Conservation (phyloP, 176 grass and related monocot genomes). For the Neostapfia colusana region DNA sequence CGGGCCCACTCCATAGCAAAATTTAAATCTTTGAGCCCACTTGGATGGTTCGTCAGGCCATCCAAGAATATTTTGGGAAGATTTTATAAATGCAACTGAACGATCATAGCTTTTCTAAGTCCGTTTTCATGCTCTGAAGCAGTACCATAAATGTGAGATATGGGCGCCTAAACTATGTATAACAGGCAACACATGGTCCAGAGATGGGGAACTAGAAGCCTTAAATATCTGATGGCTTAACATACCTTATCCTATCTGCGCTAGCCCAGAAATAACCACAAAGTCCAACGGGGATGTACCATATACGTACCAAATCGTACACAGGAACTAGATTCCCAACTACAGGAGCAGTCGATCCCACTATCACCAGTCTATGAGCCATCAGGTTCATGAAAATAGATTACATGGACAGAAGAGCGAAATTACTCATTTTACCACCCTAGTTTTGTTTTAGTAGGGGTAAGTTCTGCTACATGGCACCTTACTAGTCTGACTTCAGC, state of each 20-base stretch:
- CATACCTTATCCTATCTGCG: conserved; percentile 28
- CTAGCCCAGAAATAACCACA: conserved; percentile 19
- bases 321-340: conserved; percentile 35
- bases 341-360: conserved; percentile 28
- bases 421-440: neutral
- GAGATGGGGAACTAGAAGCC: conserved; percentile 11
- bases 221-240: conserved; percentile 26
- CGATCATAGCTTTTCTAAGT: neutral
- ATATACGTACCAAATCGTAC: conserved; percentile 8
- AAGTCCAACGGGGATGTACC: conserved; percentile 16
- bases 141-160: conserved; percentile 31
- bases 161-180: conserved; percentile 24
- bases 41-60: neutral
- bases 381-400: conserved; percentile 16
- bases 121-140: conserved; percentile 16
- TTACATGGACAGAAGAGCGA: neutral
- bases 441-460: conserved; percentile 19
- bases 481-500: conserved; percentile 22
- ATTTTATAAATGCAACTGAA: conserved; percentile 5
- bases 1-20: conserved; percentile 22
- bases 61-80: neutral
- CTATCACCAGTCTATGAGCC: conserved; percentile 14
- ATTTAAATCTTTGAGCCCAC: conserved; percentile 31
- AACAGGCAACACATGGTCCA: conserved; percentile 5
- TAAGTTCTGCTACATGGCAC: conserved; percentile 19